Percentiles rank a stretch among this genome's conserved stretches.
These are phyloP conservation scores for Triticum timopheevii DNA, from an alignment of 176 grass and related monocot genomes.

Conservation along the genomic window DNA sequence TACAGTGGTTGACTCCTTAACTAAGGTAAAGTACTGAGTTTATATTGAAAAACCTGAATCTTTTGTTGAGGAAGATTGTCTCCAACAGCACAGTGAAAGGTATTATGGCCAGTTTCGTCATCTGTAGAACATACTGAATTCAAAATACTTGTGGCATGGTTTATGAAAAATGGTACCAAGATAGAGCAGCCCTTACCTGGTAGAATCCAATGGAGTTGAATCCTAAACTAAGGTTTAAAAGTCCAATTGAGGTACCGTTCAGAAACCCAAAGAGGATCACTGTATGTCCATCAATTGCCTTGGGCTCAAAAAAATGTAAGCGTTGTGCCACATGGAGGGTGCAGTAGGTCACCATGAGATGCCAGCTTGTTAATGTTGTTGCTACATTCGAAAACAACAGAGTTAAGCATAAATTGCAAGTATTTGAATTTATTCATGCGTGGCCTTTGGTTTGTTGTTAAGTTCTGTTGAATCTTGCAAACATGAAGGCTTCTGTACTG, in stretches of 20 bases:
- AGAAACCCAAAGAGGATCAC: constrained; percentile 92
- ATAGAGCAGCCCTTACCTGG: constrained; percentile 51
- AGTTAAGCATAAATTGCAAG: not conserved
- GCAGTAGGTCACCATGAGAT: constrained; percentile 97
- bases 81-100: constrained; percentile 97
- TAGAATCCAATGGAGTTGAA: constrained; percentile 99
- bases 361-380: constrained; percentile 99
- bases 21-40: constrained; percentile 24
- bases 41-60: constrained; percentile 75
- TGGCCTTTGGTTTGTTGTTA: constrained; percentile 10
- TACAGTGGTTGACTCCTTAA: constrained; percentile 17
- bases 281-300: constrained; percentile 77
- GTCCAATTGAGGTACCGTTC: constrained; percentile 92
- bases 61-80: constrained; percentile 92
- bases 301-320: constrained; percentile 93
- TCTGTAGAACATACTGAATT: constrained; percentile 56
- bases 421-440: constrained; percentile 28
- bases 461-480: constrained; percentile 9
- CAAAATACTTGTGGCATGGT: constrained; percentile 25
- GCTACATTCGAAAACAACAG: constrained; percentile 56
- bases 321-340: constrained; percentile 86
- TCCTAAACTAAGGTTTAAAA: constrained; percentile 97
- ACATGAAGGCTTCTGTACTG: constrained; percentile 10
- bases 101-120: constrained; percentile 99
- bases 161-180: constrained; percentile 11